phyloP scores from a whole-genome alignment of 495 filamentous ascomycete species.

The Oleoguttula mirabilis region DNA sequence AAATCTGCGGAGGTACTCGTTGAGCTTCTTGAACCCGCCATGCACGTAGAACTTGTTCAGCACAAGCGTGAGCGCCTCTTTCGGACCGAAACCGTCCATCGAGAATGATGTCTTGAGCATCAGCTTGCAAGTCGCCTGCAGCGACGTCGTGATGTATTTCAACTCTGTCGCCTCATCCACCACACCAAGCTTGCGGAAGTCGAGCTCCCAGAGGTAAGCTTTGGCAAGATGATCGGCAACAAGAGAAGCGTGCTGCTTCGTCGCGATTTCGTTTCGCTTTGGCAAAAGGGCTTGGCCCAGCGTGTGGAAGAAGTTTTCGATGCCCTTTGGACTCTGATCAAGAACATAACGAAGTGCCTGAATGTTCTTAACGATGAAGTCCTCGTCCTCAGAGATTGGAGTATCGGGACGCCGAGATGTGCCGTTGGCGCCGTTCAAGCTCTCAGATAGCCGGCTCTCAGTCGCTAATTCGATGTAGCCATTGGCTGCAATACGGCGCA shows the following conservation, averaged over 20 bases:
- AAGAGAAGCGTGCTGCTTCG: slow-evolving; percentile 52
- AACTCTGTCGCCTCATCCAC: slow-evolving; percentile 32
- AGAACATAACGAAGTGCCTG: slow-evolving; percentile 63
- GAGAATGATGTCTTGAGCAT: slow-evolving; percentile 52
- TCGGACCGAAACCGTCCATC: slow-evolving; percentile 59
- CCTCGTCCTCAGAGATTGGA: neutral
- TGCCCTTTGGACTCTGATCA: slow-evolving; percentile 55
- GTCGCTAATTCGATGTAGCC: slow-evolving; percentile 7
- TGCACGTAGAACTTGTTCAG: slow-evolving; percentile 74
- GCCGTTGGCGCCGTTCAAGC: neutral
- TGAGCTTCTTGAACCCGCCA: slow-evolving; percentile 62
- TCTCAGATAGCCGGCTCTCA: neutral
- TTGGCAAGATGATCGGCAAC: slow-evolving; percentile 71
- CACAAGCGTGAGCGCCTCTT: slow-evolving; percentile 66
- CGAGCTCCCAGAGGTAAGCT: slow-evolving; percentile 54
- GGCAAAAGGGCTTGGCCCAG: slow-evolving; percentile 68
- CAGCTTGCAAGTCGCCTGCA: neutral
- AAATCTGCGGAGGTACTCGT: slow-evolving; percentile 37
- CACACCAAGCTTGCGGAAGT: slow-evolving; percentile 28
- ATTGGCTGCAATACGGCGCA: slow-evolving; percentile 11
- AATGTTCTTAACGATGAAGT: slow-evolving; percentile 52
- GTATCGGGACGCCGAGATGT: neutral
- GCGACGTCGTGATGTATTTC: slow-evolving; percentile 34
- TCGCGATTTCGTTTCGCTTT: slow-evolving; percentile 52
- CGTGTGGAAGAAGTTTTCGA: slow-evolving; percentile 64